Evolutionary conservation across 192 early-diverging fungal species (phyloP).

Genomic region (Chytriomyces confervae): DNA sequence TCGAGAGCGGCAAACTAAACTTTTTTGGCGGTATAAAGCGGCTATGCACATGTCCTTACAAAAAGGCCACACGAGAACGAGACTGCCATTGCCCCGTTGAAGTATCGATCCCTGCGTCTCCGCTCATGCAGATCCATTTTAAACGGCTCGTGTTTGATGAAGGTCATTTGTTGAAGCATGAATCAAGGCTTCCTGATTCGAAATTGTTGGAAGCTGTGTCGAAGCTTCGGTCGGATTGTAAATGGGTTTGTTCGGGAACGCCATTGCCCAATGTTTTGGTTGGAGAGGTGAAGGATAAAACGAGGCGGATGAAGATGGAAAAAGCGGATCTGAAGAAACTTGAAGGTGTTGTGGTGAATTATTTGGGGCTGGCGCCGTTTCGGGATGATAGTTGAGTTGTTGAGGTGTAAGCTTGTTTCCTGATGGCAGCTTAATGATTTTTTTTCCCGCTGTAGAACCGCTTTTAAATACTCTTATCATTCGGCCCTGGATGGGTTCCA

Average conservation of each 20-base stretch:
- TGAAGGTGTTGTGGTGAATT: constrained; percentile 60
- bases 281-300: background rate
- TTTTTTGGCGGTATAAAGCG: constrained; percentile 5
- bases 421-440: background rate
- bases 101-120: constrained; percentile 55
- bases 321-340: constrained; percentile 62
- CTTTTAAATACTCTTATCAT: constrained; percentile 5
- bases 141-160: constrained; percentile 84
- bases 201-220: constrained; percentile 53
- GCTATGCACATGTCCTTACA: constrained; percentile 16
- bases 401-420: background rate
- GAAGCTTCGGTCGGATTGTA: constrained; percentile 59
- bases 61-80: background rate
- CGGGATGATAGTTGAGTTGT: constrained; percentile 12
- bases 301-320: constrained; percentile 38
- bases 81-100: constrained; percentile 18
- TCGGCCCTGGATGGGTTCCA: background rate
- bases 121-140: constrained; percentile 76
- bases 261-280: constrained; percentile 48
- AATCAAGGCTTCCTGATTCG: background rate
- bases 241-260: constrained; percentile 74
- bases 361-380: constrained; percentile 71
- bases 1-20: constrained; percentile 38
- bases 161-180: constrained; percentile 68
- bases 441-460: too few species aligned